phyloP scores from a whole-genome alignment of 306 rosid species.

The Cicer pinnatifidum region DNA sequence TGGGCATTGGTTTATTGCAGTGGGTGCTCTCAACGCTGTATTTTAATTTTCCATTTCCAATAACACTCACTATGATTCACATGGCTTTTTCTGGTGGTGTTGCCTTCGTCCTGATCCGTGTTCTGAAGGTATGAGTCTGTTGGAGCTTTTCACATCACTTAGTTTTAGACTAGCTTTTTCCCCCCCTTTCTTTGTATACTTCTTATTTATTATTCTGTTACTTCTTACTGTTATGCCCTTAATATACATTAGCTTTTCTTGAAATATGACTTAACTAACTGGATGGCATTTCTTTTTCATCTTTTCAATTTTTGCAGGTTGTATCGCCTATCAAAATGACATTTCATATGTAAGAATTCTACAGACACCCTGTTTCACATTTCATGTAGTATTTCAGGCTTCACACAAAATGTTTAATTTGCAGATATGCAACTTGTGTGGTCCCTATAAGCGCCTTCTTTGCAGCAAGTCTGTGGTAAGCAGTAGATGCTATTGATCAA shows the following conservation, averaged over 20 bases:
- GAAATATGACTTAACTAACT: conserved; percentile 30
- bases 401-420: conserved; percentile 45
- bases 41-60: conserved; percentile 67
- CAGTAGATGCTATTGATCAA: conserved; percentile 35
- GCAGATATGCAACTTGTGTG: conserved; percentile 94
- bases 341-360: conserved; percentile 77
- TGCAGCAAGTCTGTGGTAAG: conserved; percentile 99
- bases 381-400: conserved; percentile 35
- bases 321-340: conserved; percentile 97
- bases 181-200: neutral
- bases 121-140: conserved; percentile 55
- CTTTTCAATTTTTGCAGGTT: conserved; percentile 69
- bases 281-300: neutral
- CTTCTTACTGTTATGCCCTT: conserved; percentile 21
- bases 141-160: conserved; percentile 40
- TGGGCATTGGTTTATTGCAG: conserved; percentile 51
- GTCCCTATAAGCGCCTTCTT: conserved; percentile 97
- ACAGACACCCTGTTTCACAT: conserved; percentile 36
- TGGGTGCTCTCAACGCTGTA: conserved; percentile 63
- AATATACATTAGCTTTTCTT: conserved; percentile 28
- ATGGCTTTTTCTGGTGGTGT: conserved; percentile 66
- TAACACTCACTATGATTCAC: conserved; percentile 70
- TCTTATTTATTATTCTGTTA: conserved; percentile 30
- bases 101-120: conserved; percentile 61
- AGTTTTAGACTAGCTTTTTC: conserved; percentile 24